Conservation (phyloP, 495 filamentous ascomycete species). For the Corynascus novoguineensis region DNA sequence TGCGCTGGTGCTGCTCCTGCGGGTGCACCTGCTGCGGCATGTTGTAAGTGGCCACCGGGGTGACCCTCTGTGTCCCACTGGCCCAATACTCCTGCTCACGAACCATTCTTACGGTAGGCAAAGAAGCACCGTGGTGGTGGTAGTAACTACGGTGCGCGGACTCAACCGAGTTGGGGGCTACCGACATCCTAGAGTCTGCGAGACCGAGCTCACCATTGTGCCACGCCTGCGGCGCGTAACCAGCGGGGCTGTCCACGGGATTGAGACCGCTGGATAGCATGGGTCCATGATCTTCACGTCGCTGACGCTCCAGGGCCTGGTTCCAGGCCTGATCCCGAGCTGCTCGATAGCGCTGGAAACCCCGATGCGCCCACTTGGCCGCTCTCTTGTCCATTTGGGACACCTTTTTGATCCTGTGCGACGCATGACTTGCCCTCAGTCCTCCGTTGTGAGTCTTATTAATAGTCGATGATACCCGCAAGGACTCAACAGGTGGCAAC, state of each 20-base stretch:
- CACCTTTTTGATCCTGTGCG: conserved; percentile 22
- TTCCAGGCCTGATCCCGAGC: conserved; percentile 32
- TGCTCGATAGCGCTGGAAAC: conserved; percentile 39
- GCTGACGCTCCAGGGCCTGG: conserved; percentile 28
- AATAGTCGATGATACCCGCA: not conserved
- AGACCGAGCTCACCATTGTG: conserved; percentile 1
- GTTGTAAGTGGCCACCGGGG: not conserved
- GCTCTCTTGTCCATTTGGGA: conserved; percentile 17
- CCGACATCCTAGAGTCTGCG: not conserved
- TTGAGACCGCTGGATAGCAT: not conserved
- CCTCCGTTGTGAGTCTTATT: not conserved
- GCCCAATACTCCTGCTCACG: not conserved
- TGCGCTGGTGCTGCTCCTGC: not conserved
- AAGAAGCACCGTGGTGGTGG: not conserved
- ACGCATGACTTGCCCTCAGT: not conserved
- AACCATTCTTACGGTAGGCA: not conserved
- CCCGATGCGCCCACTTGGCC: conserved; percentile 28
- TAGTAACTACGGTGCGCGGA: not conserved
- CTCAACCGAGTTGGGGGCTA: not conserved
- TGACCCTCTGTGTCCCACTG: not conserved
- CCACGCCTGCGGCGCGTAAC: conserved; percentile 10
- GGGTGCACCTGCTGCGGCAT: conserved; percentile 7
- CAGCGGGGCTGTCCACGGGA: conserved; percentile 7
- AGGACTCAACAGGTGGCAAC: not conserved
- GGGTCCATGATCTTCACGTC: conserved; percentile 14